Percentiles rank a stretch among this genome's conserved stretches.
These are phyloP conservation scores for Colletotrichum spaethianum DNA, from an alignment of 2,329 filamentous ascomycete genomes.

Conservation along the genomic window DNA sequence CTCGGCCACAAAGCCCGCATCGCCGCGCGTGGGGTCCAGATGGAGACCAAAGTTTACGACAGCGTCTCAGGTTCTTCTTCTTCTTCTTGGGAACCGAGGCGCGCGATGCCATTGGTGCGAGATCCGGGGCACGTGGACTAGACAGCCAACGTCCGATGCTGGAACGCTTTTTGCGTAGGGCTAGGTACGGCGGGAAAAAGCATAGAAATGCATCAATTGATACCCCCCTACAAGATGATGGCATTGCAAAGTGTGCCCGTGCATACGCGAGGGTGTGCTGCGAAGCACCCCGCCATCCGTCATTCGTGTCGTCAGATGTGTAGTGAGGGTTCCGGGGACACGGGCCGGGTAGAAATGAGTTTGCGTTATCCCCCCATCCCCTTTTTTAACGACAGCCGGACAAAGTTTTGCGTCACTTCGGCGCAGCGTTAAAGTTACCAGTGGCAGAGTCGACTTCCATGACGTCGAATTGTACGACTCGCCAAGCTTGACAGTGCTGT, in stretches of 20 bases:
- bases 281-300: background rate
- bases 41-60: conserved; percentile 16
- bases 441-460: background rate
- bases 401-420: conserved; percentile 11
- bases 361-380: background rate
- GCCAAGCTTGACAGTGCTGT: background rate
- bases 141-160: background rate
- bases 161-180: background rate
- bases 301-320: conserved; percentile 32
- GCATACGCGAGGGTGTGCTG: background rate
- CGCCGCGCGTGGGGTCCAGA: conserved; percentile 11
- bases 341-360: conserved; percentile 14
- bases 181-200: background rate
- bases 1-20: conserved; percentile 6
- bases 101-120: conserved; percentile 1
- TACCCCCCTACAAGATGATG: conserved; percentile 6
- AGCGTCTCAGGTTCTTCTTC: conserved; percentile 24
- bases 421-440: background rate
- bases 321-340: conserved; percentile 12
- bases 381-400: conserved; percentile 16
- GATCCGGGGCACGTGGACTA: conserved; percentile 16
- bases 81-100: conserved; percentile 23
- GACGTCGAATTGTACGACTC: conserved; percentile 10
- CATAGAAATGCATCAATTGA: background rate
- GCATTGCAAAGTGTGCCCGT: background rate